Evolutionary conservation across 371 early-diverging fungal genomes (phyloP).

Genomic region (Phascolomyces articulosus): DNA sequence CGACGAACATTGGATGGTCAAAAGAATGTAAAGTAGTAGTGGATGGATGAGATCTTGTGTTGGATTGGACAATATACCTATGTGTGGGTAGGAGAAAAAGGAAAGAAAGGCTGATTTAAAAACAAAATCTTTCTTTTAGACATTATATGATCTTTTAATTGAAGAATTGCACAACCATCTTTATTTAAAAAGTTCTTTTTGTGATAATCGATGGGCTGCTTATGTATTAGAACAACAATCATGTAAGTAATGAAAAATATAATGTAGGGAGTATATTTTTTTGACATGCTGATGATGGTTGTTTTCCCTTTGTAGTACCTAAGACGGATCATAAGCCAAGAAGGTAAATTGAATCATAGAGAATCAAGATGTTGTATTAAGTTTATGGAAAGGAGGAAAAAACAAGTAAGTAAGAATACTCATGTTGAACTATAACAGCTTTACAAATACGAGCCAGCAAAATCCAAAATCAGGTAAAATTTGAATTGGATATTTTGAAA

Average conservation of each 20-base stretch:
- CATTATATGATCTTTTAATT: slow-evolving; percentile 76
- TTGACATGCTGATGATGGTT: not conserved
- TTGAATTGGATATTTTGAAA: not conserved
- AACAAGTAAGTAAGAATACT: not conserved
- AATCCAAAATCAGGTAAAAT: not conserved
- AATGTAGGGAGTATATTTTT: not conserved
- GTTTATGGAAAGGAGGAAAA: too few relatives aligned
- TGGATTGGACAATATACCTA: too few relatives aligned
- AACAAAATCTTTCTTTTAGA: too few relatives aligned
- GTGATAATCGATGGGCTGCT: slow-evolving; percentile 64
- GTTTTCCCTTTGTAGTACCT: slow-evolving; percentile 40
- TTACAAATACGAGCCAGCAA: not conserved
- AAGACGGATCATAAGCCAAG: slow-evolving; percentile 39
- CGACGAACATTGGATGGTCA: slow-evolving; percentile 72
- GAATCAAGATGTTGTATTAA: not conserved
- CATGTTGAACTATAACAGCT: slow-evolving; percentile 11
- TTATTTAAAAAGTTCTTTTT: slow-evolving; percentile 83
- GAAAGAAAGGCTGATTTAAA: too few relatives aligned
- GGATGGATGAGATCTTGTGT: too few relatives aligned
- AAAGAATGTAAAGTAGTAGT: slow-evolving; percentile 69
- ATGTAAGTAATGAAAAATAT: slow-evolving; percentile 38
- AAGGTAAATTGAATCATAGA: slow-evolving; percentile 15
- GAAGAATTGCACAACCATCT: slow-evolving; percentile 94
- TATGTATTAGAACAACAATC: slow-evolving; percentile 62
- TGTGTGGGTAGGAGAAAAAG: too few relatives aligned